These are phyloP conservation scores for Diaporthe sp. DNA, from an alignment of 2,329 filamentous ascomycete genomes.

Conservation along the genomic window DNA sequence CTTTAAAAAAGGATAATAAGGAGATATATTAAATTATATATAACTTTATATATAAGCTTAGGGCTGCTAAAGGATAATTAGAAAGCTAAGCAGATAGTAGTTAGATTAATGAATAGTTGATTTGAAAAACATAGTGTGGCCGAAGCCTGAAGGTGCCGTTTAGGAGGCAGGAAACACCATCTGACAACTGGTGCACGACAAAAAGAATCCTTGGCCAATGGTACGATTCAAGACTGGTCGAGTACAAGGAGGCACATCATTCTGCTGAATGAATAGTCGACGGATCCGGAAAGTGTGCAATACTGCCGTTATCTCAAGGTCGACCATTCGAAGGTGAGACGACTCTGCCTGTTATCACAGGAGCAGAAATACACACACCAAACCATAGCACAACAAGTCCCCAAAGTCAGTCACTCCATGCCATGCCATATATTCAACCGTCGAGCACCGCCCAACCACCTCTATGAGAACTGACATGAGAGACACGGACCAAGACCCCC, in stretches of 20 bases:
- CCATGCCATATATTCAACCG: slow-evolving; percentile 3
- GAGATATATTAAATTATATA: neutral
- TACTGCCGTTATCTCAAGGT: neutral
- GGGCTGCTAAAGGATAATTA: no score
- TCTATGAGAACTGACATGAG: neutral
- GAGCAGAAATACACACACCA: neutral
- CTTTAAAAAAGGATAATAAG: neutral
- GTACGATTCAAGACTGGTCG: neutral
- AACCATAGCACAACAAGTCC: neutral
- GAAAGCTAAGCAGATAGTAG: no score
- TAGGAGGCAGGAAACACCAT: neutral
- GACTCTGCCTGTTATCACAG: no score
- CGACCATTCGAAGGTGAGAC: no score
- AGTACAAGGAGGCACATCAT: neutral
- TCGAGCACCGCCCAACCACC: neutral
- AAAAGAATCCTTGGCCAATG: neutral
- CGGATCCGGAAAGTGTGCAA: neutral
- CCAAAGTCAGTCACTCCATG: neutral
- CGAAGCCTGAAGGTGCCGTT: no score
- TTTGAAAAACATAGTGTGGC: no score
- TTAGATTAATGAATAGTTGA: no score
- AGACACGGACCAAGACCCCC: no score
- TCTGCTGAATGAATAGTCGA: neutral
- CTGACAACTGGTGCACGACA: neutral
- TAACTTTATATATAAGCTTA: no score